Evolutionary conservation across 345 rosid genomes (phyloP).

Genomic region (Populus davidiana): DNA sequence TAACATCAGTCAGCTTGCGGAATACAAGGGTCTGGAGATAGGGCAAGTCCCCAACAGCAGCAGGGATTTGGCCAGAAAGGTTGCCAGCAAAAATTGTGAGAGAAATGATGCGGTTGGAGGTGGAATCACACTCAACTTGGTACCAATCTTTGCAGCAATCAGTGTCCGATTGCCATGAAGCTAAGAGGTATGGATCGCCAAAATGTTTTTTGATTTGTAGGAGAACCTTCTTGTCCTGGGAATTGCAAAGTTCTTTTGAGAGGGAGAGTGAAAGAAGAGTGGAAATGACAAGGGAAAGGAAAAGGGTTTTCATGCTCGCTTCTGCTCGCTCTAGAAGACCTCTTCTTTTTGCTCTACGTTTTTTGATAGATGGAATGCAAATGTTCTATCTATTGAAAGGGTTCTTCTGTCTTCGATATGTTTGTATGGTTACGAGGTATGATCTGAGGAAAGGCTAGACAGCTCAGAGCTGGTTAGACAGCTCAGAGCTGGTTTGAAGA

Average conservation of each 20-base stretch:
- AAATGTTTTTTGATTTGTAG: conserved; percentile 55
- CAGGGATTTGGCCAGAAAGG: conserved; percentile 56
- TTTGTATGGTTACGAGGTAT: background rate
- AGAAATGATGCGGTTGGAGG: conserved; percentile 57
- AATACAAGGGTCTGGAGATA: conserved; percentile 47
- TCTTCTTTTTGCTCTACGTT: background rate
- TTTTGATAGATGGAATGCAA: background rate
- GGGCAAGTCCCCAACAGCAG: conserved; percentile 61
- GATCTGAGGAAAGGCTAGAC: background rate
- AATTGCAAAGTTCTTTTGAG: conserved; percentile 48
- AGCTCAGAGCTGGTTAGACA: background rate
- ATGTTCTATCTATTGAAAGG: background rate
- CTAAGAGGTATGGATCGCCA: conserved; percentile 61
- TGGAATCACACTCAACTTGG: conserved; percentile 53
- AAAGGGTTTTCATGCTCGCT: conserved; percentile 17
- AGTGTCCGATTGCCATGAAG: conserved; percentile 60
- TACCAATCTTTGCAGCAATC: conserved; percentile 75
- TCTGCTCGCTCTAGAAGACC: background rate
- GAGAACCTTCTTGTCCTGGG: conserved; percentile 57
- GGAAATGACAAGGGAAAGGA: conserved; percentile 26
- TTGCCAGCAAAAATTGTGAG: conserved; percentile 52
- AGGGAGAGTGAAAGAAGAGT: conserved; percentile 26
- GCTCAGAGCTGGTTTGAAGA: background rate
- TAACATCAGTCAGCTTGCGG: conserved; percentile 58
- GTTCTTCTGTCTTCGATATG: background rate